phyloP scores from a whole-genome alignment of 2,329 filamentous ascomycete genomes.

The Exophiala calicioides region DNA sequence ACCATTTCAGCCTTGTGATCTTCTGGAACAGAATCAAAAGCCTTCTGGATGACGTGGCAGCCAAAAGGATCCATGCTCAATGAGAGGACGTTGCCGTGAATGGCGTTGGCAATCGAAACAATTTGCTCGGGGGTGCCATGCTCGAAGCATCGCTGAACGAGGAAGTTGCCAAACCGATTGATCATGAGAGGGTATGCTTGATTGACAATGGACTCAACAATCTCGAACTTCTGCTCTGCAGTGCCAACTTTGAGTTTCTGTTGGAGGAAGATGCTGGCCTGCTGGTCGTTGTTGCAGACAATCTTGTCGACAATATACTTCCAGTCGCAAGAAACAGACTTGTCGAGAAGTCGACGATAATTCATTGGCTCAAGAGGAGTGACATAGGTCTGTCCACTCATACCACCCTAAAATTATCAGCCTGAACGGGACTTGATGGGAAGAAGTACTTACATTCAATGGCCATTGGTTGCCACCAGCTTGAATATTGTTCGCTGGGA shows the following conservation, averaged over 20 bases:
- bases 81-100: constrained; percentile 88
- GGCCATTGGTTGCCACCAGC: constrained; percentile 32
- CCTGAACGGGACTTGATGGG: background rate
- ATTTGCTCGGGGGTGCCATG: constrained; percentile 94
- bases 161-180: constrained; percentile 97
- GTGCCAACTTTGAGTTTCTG: constrained; percentile 98
- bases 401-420: constrained; percentile 43
- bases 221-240: constrained; percentile 92
- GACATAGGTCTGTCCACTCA: constrained; percentile 74
- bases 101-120: constrained; percentile 88
- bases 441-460: constrained; percentile 24
- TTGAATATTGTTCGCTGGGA: constrained; percentile 17
- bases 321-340: constrained; percentile 97
- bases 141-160: constrained; percentile 98
- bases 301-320: constrained; percentile 99
- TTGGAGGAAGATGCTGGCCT: constrained; percentile 97
- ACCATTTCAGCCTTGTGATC: constrained; percentile 99
- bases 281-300: constrained; percentile 97
- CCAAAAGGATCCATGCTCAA: constrained; percentile 99
- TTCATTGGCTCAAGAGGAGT: constrained; percentile 89
- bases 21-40: constrained; percentile 95
- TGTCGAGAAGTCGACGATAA: constrained; percentile 90
- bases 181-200: constrained; percentile 96
- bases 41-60: constrained; percentile 97
- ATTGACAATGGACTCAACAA: constrained; percentile 91